Conservation (phyloP, 2,329 filamentous ascomycete genomes). For the Sclerotinia nivalis region DNA sequence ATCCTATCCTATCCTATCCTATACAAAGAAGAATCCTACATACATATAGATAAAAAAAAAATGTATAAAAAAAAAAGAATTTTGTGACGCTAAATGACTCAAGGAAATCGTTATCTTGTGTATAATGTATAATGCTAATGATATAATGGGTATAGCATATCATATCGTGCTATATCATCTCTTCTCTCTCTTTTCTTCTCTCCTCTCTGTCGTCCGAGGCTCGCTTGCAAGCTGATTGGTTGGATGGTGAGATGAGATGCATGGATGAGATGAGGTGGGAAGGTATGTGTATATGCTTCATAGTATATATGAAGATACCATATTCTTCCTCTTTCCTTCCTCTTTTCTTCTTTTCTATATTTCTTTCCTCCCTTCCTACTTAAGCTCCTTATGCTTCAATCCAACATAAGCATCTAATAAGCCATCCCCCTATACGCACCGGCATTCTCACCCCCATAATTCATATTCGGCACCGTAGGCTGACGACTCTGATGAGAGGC, state of each 20-base stretch:
- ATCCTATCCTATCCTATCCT: neutral
- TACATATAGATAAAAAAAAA: neutral
- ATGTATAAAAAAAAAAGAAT: neutral
- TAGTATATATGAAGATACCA: neutral
- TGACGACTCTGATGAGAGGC: neutral
- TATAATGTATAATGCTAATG: slow-evolving; percentile 6
- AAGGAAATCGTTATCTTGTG: slow-evolving; percentile 20
- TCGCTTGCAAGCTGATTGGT: slow-evolving; percentile 15
- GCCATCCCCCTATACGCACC: slow-evolving; percentile 36
- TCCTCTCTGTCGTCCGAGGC: neutral
- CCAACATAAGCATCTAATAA: slow-evolving; percentile 30
- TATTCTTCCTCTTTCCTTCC: neutral
- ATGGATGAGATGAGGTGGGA: neutral
- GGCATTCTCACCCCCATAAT: neutral
- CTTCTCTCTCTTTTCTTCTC: neutral
- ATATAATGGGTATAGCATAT: neutral
- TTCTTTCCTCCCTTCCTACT: neutral
- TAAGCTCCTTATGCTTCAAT: neutral
- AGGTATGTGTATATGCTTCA: neutral
- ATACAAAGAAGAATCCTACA: slow-evolving; percentile 11
- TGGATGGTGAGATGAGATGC: neutral
- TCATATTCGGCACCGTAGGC: slow-evolving; percentile 17
- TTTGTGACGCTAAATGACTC: slow-evolving; percentile 15
- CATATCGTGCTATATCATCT: too few species aligned
- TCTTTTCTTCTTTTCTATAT: neutral